Percentiles rank a stretch among this genome's conserved stretches.
Evolutionary conservation across 768 basidiomycete genomes (phyloP).

Genomic region (Termitomyces bulborhizus): DNA sequence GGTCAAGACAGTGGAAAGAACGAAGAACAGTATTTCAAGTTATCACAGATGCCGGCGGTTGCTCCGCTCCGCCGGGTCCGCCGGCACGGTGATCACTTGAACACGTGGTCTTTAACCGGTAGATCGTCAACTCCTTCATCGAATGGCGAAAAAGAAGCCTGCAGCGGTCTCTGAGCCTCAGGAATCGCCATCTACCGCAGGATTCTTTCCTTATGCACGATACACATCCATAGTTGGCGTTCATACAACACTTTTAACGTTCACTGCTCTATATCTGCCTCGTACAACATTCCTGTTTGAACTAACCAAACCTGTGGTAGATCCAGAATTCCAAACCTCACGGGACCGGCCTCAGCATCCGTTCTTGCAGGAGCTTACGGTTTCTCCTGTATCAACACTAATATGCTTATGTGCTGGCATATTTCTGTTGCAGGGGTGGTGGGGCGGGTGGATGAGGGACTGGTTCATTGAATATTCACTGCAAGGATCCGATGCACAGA

Average conservation of each 20-base stretch:
- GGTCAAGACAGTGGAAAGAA: neutral
- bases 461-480: constrained; percentile 46
- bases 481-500: constrained; percentile 36
- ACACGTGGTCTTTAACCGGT: neutral
- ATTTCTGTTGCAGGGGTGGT: constrained; percentile 56
- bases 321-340: constrained; percentile 29
- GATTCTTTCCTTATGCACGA: constrained; percentile 29
- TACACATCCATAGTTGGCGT: constrained; percentile 68
- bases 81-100: neutral
- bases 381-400: constrained; percentile 51
- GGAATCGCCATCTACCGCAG: neutral
- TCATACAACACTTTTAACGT: constrained; percentile 58
- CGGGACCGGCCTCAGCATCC: constrained; percentile 64
- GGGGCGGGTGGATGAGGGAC: constrained; percentile 58
- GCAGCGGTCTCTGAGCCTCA: neutral
- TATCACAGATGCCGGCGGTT: neutral
- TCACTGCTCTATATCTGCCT: constrained; percentile 69
- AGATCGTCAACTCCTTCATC: neutral
- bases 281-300: constrained; percentile 42
- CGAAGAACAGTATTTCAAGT: too few relatives aligned
- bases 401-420: constrained; percentile 52
- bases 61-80: neutral
- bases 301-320: constrained; percentile 24
- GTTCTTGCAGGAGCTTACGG: constrained; percentile 63
- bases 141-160: constrained; percentile 3